A percentile compares a stretch with the other conserved stretches of the same genome.
phyloP scores from a whole-genome alignment of 176 grass and related monocot genomes.

The Musa acuminata region DNA sequence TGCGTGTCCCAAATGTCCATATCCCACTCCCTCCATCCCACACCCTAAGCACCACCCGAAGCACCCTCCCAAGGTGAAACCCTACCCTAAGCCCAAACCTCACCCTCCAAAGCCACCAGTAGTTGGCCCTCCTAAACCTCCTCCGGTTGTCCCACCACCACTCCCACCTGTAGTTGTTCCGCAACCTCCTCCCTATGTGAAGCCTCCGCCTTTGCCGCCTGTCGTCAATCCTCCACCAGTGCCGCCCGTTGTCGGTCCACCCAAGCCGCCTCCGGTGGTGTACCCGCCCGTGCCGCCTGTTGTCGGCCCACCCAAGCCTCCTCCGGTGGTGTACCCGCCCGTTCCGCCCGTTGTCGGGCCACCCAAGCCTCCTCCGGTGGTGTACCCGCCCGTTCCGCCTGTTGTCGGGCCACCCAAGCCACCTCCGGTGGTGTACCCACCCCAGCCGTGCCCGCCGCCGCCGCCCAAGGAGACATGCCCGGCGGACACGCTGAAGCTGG shows the following conservation, averaged over 20 bases:
- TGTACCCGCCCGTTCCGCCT: background rate
- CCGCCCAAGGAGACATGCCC: background rate
- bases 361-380: background rate
- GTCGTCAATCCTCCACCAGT: too few relatives aligned
- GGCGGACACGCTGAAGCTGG: constrained; percentile 11
- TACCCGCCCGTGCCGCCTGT: background rate
- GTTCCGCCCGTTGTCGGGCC: background rate
- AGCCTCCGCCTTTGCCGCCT: too few relatives aligned
- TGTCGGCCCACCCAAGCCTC: background rate
- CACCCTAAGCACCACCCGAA: background rate
- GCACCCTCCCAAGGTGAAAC: background rate
- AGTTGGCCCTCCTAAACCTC: background rate
- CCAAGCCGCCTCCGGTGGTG: background rate
- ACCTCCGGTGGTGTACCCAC: background rate
- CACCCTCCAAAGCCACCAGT: too few relatives aligned
- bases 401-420: background rate
- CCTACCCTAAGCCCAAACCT: too few relatives aligned
- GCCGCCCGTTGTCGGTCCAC: too few relatives aligned
- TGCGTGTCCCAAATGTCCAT: background rate
- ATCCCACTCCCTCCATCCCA: background rate
- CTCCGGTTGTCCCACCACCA: background rate
- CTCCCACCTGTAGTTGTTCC: too few relatives aligned
- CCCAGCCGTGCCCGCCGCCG: background rate
- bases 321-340: background rate
- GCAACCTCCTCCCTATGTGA: too few relatives aligned